Evolutionary conservation across 1,284 basidiomycete genomes (phyloP).

Genomic region (Somion occarium): DNA sequence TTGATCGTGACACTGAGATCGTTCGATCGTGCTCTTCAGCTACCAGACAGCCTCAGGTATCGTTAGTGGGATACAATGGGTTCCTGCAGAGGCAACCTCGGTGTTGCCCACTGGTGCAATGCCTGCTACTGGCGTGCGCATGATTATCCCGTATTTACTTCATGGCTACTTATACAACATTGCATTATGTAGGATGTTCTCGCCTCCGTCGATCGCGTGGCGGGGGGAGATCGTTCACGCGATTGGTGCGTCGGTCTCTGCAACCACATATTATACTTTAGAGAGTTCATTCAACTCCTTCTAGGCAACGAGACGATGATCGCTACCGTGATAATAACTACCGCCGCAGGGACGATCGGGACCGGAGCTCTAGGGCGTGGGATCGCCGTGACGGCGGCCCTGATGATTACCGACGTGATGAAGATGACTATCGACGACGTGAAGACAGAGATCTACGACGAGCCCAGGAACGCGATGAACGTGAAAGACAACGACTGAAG

Average conservation of each 20-base stretch:
- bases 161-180: slow-evolving; percentile 3
- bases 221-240: slow-evolving; percentile 1
- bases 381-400: slow-evolving; percentile 10
- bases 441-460: slow-evolving; percentile 46
- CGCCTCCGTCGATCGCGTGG: not conserved
- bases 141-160: no score
- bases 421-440: slow-evolving; percentile 30
- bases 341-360: slow-evolving; percentile 11
- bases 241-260: slow-evolving; percentile 47
- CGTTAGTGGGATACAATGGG: slow-evolving; percentile 71
- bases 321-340: slow-evolving; percentile 12
- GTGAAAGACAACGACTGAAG: slow-evolving; percentile 15
- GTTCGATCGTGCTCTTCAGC: slow-evolving; percentile 30
- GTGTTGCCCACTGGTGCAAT: slow-evolving; percentile 53
- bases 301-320: slow-evolving; percentile 5
- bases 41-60: slow-evolving; percentile 66
- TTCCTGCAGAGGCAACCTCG: slow-evolving; percentile 61
- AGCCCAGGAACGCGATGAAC: slow-evolving; percentile 19
- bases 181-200: not conserved
- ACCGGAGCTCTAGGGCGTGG: slow-evolving; percentile 5
- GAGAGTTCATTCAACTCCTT: not conserved
- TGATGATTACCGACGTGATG: slow-evolving; percentile 33
- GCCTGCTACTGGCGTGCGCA: slow-evolving; percentile 52
- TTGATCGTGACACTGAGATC: not conserved
- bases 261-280: not conserved